Evolutionary conservation across 495 filamentous ascomycete genomes (phyloP).

Genomic region (Penicillium argentinense): DNA sequence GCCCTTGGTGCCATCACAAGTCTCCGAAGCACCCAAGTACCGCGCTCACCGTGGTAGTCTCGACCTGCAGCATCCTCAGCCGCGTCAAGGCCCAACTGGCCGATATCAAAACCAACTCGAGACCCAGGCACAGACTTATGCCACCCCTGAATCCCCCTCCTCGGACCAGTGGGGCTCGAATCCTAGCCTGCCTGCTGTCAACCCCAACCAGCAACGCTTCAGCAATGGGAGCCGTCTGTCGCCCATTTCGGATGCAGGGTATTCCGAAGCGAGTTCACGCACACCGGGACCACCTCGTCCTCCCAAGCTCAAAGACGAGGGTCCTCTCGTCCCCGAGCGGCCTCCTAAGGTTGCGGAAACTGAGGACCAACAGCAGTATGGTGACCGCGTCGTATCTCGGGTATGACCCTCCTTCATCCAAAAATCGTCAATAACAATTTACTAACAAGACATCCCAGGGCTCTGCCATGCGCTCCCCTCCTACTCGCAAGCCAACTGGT

Average conservation of each 20-base stretch:
- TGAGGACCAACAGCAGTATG: slow-evolving; percentile 37
- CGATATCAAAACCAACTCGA: slow-evolving; percentile 81
- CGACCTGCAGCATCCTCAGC: slow-evolving; percentile 88
- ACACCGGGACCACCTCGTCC: slow-evolving; percentile 46
- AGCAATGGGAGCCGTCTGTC: slow-evolving; percentile 49
- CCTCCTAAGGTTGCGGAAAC: slow-evolving; percentile 43
- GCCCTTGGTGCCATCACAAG: slow-evolving; percentile 60
- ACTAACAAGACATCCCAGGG: slow-evolving; percentile 20
- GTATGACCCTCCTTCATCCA: slow-evolving; percentile 20
- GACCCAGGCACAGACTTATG: slow-evolving; percentile 71
- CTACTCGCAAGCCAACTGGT: slow-evolving; percentile 54
- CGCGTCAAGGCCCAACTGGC: slow-evolving; percentile 76
- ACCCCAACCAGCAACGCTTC: slow-evolving; percentile 40
- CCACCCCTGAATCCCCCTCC: slow-evolving; percentile 62
- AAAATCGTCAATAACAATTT: neutral
- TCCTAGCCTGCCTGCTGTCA: slow-evolving; percentile 44
- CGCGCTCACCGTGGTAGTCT: slow-evolving; percentile 86
- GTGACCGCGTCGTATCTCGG: slow-evolving; percentile 44
- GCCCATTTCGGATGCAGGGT: slow-evolving; percentile 53
- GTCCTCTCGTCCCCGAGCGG: slow-evolving; percentile 50
- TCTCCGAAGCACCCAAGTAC: slow-evolving; percentile 86
- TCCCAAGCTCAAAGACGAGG: slow-evolving; percentile 54
- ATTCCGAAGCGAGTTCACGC: slow-evolving; percentile 45
- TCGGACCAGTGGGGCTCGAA: slow-evolving; percentile 75
- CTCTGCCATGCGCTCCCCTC: slow-evolving; percentile 47